Conservation (phyloP, 2,329 filamentous ascomycete genomes). For the Beauveria pseudobassiana region DNA sequence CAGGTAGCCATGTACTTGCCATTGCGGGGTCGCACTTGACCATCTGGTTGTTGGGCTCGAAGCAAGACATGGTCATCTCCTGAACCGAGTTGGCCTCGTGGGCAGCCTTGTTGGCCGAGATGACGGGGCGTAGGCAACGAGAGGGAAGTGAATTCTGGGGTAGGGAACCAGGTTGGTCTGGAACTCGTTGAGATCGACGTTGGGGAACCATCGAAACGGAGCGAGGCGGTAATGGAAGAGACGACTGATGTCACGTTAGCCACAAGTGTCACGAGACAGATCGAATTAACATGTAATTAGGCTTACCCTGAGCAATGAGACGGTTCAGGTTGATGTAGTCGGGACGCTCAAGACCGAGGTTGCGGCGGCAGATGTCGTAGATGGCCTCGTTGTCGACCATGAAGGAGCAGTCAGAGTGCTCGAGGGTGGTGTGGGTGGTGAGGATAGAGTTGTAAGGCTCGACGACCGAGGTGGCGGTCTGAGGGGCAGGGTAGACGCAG, state of each 20-base stretch:
- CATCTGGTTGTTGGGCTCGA: slow-evolving; percentile 99
- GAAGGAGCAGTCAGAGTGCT: slow-evolving; percentile 99
- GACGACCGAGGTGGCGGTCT: slow-evolving; percentile 94
- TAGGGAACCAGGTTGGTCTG: slow-evolving; percentile 99
- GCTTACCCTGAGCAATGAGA: slow-evolving; percentile 84
- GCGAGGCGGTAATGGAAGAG: slow-evolving; percentile 95
- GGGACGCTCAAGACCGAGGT: slow-evolving; percentile 93
- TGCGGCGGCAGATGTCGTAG: slow-evolving; percentile 98
- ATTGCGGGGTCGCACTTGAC: slow-evolving; percentile 96
- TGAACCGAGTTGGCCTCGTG: slow-evolving; percentile 98
- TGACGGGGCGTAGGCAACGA: slow-evolving; percentile 90
- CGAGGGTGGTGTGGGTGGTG: slow-evolving; percentile 96
- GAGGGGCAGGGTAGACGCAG: slow-evolving; percentile 96
- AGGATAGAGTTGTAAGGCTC: slow-evolving; percentile 99
- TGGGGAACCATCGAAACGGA: slow-evolving; percentile 96
- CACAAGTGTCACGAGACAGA: neutral
- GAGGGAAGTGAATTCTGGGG: slow-evolving; percentile 98
- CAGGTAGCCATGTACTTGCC: slow-evolving; percentile 99
- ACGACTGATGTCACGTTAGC: slow-evolving; percentile 56
- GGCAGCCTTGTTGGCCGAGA: slow-evolving; percentile 89
- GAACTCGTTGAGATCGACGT: slow-evolving; percentile 99
- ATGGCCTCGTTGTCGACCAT: slow-evolving; percentile 99
- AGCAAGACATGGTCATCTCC: slow-evolving; percentile 98
- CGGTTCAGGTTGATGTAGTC: slow-evolving; percentile 99
- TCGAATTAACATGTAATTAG: neutral